Conservation (phyloP, 2,329 filamentous ascomycete species). For the Drechslera avenae region DNA sequence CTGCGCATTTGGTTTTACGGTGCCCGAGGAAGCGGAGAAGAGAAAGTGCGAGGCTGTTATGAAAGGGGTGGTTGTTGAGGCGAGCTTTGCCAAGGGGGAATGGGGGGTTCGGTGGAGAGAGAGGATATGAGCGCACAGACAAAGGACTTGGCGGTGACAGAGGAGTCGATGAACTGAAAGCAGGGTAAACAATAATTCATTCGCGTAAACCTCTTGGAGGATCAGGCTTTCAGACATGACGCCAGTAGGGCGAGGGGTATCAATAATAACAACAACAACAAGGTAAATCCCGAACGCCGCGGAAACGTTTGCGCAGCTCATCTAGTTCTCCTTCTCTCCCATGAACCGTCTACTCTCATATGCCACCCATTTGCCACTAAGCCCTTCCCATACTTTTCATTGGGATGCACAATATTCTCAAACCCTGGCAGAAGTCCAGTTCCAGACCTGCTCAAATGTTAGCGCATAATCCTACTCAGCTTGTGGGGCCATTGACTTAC, state of each 20-base stretch:
- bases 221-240: slow-evolving; percentile 7
- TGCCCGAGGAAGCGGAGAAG: slow-evolving; percentile 32
- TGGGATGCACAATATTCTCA: slow-evolving; percentile 26
- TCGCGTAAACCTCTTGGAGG: not conserved
- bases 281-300: not conserved
- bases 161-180: not conserved
- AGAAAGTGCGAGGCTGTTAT: slow-evolving; percentile 65
- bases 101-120: slow-evolving; percentile 65
- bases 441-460: slow-evolving; percentile 29
- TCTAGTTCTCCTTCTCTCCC: not conserved
- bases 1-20: slow-evolving; percentile 60
- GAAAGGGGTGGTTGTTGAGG: slow-evolving; percentile 63
- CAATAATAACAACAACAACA: slow-evolving; percentile 11
- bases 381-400: slow-evolving; percentile 20
- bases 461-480: slow-evolving; percentile 4
- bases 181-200: not conserved
- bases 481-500: slow-evolving; percentile 32
- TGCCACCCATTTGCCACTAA: slow-evolving; percentile 18
- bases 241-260: slow-evolving; percentile 23
- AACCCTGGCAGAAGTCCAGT: slow-evolving; percentile 38
- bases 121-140: slow-evolving; percentile 13
- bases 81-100: slow-evolving; percentile 65
- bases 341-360: slow-evolving; percentile 8
- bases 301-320: not conserved
- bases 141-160: not conserved